Evolutionary conservation across 2,329 filamentous ascomycete genomes (phyloP).

Genomic region (Rutstroemia sp.): DNA sequence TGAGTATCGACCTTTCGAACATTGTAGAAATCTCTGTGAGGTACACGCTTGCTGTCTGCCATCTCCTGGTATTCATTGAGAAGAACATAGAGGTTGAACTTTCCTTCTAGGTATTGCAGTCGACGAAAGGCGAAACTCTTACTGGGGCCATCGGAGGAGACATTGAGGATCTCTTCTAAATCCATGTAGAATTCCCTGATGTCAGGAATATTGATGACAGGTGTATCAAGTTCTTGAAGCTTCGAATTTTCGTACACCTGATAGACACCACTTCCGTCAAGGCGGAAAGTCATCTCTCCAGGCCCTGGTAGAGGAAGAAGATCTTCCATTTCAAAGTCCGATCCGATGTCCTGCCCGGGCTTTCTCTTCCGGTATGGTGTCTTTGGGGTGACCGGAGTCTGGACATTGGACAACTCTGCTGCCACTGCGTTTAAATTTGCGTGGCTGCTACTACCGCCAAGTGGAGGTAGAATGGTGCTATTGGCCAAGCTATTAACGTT

Average conservation of each 20-base stretch:
- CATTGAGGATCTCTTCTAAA: constrained; percentile 73
- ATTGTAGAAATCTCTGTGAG: constrained; percentile 98
- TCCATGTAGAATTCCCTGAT: constrained; percentile 95
- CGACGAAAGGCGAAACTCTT: constrained; percentile 96
- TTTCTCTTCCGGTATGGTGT: constrained; percentile 60
- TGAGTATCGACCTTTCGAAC: constrained; percentile 98
- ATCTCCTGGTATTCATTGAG: constrained; percentile 98
- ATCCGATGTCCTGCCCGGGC: constrained; percentile 81
- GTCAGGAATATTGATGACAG: constrained; percentile 79
- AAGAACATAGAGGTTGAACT: constrained; percentile 89
- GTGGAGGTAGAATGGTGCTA: constrained; percentile 26
- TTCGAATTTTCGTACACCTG: constrained; percentile 76
- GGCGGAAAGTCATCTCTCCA: constrained; percentile 62
- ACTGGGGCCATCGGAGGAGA: constrained; percentile 91
- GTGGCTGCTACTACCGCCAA: constrained; percentile 21
- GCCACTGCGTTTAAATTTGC: neutral
- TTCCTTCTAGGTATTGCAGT: constrained; percentile 90
- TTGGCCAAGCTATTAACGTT: constrained; percentile 39
- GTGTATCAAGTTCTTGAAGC: constrained; percentile 53
- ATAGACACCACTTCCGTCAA: constrained; percentile 82
- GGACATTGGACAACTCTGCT: constrained; percentile 16
- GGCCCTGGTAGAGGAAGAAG: constrained; percentile 63
- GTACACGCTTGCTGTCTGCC: constrained; percentile 94
- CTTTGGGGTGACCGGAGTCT: constrained; percentile 33
- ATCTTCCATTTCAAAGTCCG: constrained; percentile 82